Base-by-base conservation (phyloP, 345 rosid genomes). In the Xanthoceras sorbifolium region DNA sequence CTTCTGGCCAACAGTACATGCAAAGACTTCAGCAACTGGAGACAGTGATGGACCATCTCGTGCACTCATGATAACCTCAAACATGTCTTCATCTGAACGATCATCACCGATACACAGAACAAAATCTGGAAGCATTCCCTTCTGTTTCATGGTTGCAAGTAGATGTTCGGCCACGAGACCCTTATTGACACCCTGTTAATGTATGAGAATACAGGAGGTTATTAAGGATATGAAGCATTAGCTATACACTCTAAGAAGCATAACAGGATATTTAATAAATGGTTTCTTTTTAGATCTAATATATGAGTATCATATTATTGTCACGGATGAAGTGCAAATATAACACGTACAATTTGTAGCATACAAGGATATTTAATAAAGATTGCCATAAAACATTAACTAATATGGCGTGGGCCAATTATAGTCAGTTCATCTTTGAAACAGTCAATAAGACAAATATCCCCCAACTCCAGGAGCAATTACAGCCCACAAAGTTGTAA, bases 21-120 rank as follows among this genome's bases (percentile, higher is more conserved):
- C 92, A 72, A 94, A 94, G 10, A 94, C 92, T 82, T 94, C 97
- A 0, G 98, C 97, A 9, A 91, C 90, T 0, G 98, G 98, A 22
- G 98, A 90, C 59, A 94, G 89, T 2, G 79, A 80, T 18, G 89
- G 84, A n/a, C 91, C 92, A 6, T 74, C 73, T 64, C 68, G 85
- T 7, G 97, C 94, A 18, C 82, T 82, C 85, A 72, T 89, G 78
- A 95, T 91, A 68, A 89, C 99, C 82, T 90, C 96, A 31, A 95
- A 95, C 99, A 95, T 95, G 85, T 95, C 99, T 78, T 95, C 99
- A 0, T 95, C 99, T 0, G 98, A 95, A 23, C 97, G 79, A 80
- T 95, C 99, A 80, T 95, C 99, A 10, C 99, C 99, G 4, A 95
- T 85, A 70, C 99, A 93, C 26, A 95, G 90, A 75, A 93, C 93